Evolutionary conservation across 208 protist genomes (phyloP).

Genomic region (Leishmania turanica): DNA sequence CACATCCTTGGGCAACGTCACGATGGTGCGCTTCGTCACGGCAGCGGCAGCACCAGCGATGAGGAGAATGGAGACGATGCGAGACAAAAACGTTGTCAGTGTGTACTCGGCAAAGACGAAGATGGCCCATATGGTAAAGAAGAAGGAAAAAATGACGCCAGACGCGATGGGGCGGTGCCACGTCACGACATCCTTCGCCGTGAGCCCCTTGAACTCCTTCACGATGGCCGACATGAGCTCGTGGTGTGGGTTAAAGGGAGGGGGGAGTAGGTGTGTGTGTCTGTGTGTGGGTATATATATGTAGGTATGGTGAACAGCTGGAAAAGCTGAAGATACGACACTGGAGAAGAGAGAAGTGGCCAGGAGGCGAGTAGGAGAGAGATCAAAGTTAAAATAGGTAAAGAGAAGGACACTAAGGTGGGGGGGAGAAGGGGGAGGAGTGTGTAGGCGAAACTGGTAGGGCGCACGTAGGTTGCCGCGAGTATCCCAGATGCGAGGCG

Average conservation of each 20-base stretch:
- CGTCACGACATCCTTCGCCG: slow-evolving; percentile 52
- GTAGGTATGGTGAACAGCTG: not conserved
- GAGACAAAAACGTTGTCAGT: slow-evolving; percentile 68
- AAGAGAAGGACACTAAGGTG: not conserved
- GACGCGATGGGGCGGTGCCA: slow-evolving; percentile 75
- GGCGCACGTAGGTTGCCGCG: not conserved
- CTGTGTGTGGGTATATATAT: too few species aligned
- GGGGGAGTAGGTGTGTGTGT: too few species aligned
- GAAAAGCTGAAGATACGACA: not conserved
- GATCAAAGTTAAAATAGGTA: not conserved
- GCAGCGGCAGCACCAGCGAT: slow-evolving; percentile 37
- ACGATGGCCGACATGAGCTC: slow-evolving; percentile 27
- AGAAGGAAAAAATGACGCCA: slow-evolving; percentile 34
- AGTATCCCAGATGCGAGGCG: not conserved
- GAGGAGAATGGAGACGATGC: slow-evolving; percentile 49
- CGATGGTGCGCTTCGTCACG: slow-evolving; percentile 31
- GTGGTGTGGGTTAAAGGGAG: not conserved
- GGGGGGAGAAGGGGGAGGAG: not conserved
- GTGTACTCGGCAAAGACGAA: slow-evolving; percentile 80
- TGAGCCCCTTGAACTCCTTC: slow-evolving; percentile 50
- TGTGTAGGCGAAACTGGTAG: not conserved
- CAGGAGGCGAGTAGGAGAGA: not conserved
- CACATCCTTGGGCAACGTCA: slow-evolving; percentile 50
- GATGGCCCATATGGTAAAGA: slow-evolving; percentile 56
- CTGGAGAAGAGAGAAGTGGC: not conserved